These are phyloP conservation scores for Musa itinerans DNA, from an alignment of 176 grass and related monocot genomes.

Conservation along the genomic window DNA sequence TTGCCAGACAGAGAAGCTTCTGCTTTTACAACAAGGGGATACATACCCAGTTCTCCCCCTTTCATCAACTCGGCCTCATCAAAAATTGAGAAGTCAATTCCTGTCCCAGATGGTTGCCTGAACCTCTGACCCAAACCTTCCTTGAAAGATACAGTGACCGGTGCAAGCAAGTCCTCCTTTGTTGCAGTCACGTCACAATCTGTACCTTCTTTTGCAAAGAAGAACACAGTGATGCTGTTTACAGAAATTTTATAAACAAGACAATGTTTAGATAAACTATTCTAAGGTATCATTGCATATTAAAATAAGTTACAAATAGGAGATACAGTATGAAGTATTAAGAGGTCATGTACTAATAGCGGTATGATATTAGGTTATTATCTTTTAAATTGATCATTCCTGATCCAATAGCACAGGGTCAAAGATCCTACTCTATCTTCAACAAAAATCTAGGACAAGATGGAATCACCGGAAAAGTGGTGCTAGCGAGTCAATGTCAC, in stretches of 20 bases:
- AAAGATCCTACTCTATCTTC: too few species aligned
- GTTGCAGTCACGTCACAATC: conserved; percentile 53
- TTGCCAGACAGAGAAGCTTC: conserved; percentile 48
- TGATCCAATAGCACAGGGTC: too few species aligned
- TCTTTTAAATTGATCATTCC: too few species aligned
- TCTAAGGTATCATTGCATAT: not conserved
- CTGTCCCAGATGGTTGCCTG: conserved; percentile 79
- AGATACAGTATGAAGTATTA: too few species aligned
- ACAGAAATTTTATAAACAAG: conserved; percentile 25
- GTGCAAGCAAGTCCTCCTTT: conserved; percentile 60
- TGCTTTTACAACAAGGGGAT: conserved; percentile 89
- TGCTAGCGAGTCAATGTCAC: too few species aligned
- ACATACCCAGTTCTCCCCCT: conserved; percentile 50
- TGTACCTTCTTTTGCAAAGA: conserved; percentile 85
- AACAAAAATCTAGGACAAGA: too few species aligned
- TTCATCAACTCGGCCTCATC: conserved; percentile 62
- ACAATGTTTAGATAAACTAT: not conserved
- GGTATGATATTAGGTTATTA: too few species aligned
- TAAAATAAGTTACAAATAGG: not conserved
- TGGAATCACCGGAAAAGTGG: too few species aligned
- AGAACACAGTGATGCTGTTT: conserved; percentile 80
- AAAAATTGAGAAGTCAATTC: conserved; percentile 72
- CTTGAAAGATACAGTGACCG: conserved; percentile 68
- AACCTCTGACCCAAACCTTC: conserved; percentile 95
- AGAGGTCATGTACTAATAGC: too few species aligned